phyloP scores from a whole-genome alignment of 2,329 filamentous ascomycete species.

The Aspergillus ibericus region DNA sequence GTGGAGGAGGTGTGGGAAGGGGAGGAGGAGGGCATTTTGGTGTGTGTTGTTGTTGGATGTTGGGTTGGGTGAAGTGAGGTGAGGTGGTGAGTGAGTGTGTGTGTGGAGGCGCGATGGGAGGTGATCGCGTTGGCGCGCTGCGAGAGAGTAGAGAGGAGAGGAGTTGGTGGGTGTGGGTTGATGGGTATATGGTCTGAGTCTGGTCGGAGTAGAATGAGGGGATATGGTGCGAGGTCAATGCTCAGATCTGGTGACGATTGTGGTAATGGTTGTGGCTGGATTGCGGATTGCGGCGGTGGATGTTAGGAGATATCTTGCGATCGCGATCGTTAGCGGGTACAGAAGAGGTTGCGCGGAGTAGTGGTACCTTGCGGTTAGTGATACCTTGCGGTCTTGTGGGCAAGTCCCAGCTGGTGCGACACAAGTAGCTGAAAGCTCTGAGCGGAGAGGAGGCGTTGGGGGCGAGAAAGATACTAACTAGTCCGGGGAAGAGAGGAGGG shows the following conservation, averaged over 20 bases:
- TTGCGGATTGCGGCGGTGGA: neutral
- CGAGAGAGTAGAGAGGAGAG: neutral
- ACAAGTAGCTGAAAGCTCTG: neutral
- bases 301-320: neutral
- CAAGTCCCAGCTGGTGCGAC: neutral
- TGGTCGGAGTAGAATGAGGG: neutral
- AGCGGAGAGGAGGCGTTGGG: neutral
- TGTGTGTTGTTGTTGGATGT: neutral
- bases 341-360: neutral
- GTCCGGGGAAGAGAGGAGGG: neutral
- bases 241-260: too few species aligned
- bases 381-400: too few species aligned
- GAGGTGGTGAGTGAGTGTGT: neutral
- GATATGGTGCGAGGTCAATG: too few species aligned
- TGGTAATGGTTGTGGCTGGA: neutral
- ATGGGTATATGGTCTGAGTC: neutral
- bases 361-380: too few species aligned
- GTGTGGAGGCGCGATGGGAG: too few species aligned
- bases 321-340: neutral
- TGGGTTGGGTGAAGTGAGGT: neutral
- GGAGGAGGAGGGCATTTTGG: slow-evolving; percentile 14
- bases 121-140: neutral
- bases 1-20: slow-evolving; percentile 5
- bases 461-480: neutral
- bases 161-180: neutral